Evolutionary conservation across 2,329 filamentous ascomycete species (phyloP), one percentile per base, ranked within the genome.

Genomic region (Phialemoniopsis sp.): DNA sequence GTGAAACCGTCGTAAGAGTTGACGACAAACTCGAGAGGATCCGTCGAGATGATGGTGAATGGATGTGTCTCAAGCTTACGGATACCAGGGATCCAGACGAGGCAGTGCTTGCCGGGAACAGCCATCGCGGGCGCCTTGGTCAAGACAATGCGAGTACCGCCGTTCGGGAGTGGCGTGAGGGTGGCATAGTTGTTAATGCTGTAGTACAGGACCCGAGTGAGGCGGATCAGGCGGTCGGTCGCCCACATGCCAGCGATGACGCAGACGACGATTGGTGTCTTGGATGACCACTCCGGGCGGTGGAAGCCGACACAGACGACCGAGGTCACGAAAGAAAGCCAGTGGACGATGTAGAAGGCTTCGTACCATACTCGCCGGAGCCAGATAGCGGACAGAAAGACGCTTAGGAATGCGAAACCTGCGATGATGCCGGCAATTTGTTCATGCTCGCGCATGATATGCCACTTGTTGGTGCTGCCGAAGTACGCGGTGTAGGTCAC

Each of bases 41-140:
- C 56, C 13, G 64, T 67, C 16, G 66, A 58, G 16, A 73, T 72
- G 36, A 83, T 75, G 3, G 79, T 83, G 47, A 84, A 84, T 1
- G 80, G 80, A 45, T 85, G 81, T 3, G 73, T 78, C 56, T 84
- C 75, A 14, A 73, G 60, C 2, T 62, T 47, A 9, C 79, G 71
- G 35, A 84, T 67, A 5, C 60, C 60, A 0, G 80, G 81, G 7
- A 84, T 70, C 77, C 78, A 84, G 21, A 85, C 56, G 50, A 81
- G 83, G 48, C 76, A 78, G 51, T 85, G 80, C 44, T 76, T 74
- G 2, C 78, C 80, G 1, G 79, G 68, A 3, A 60, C 55, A 2
- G 71, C 70, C 3, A 60, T 56, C 1, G 64, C 43, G 1, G 71
- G 69, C 3, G 69, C 65, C 53, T 76, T 74, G 36, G 65, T 58